These are phyloP conservation scores for Verbascum thapsus DNA, from an alignment of 257 asterid genomes.

Conservation along the genomic window DNA sequence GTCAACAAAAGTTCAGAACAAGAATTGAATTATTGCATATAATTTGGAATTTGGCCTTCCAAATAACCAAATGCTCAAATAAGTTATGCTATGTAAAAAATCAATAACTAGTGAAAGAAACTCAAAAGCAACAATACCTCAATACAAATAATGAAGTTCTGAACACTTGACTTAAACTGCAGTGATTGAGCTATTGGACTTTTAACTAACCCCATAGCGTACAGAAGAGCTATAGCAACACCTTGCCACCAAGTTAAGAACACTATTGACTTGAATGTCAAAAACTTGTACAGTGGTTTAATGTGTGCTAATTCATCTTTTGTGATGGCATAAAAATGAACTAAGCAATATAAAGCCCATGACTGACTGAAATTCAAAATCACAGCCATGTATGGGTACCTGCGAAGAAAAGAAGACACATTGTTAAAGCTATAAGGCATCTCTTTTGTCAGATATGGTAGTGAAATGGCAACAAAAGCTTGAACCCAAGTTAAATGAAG, in stretches of 20 bases:
- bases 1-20: background rate
- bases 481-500: constrained; percentile 1
- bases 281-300: constrained; percentile 85
- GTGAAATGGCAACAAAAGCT: constrained; percentile 19
- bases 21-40: background rate
- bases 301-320: constrained; percentile 92
- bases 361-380: constrained; percentile 94
- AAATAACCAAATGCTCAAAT: background rate
- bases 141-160: constrained; percentile 91
- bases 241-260: constrained; percentile 99
- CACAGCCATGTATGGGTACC: constrained; percentile 96
- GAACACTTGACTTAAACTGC: constrained; percentile 84
- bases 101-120: constrained; percentile 2
- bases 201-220: constrained; percentile 71
- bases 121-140: constrained; percentile 57
- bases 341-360: constrained; percentile 97
- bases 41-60: constrained; percentile 3
- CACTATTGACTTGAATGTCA: constrained; percentile 96
- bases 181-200: constrained; percentile 88
- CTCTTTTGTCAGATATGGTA: constrained; percentile 7
- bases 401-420: constrained; percentile 40
- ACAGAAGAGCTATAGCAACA: constrained; percentile 82
- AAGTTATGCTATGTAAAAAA: background rate
- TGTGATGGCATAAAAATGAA: constrained; percentile 86
- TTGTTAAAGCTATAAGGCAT: constrained; percentile 31